Evolutionary conservation across 768 basidiomycete genomes (phyloP).

Genomic region (Pulveroboletus sp.): DNA sequence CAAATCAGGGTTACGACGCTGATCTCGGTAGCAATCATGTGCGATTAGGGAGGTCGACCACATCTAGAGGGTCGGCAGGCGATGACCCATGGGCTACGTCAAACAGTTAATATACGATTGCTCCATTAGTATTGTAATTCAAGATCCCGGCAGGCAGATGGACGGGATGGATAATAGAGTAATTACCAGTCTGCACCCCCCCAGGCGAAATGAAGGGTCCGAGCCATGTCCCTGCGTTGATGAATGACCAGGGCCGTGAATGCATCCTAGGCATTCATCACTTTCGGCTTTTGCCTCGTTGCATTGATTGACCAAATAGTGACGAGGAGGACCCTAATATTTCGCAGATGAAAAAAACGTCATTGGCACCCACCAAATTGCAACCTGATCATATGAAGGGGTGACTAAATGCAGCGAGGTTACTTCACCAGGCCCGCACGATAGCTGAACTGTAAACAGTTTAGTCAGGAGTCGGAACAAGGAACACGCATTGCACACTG

Average conservation of each 20-base stretch:
- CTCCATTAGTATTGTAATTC: conserved; percentile 1
- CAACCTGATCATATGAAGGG: too few relatives aligned
- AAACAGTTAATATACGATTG: conserved; percentile 6
- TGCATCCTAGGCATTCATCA: not conserved
- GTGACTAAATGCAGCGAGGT: too few relatives aligned
- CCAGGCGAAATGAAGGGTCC: not conserved
- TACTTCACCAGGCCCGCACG: too few relatives aligned
- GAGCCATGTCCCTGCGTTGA: not conserved
- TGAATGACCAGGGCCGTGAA: not conserved
- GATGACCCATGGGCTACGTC: conserved; percentile 16
- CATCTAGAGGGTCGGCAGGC: conserved; percentile 10
- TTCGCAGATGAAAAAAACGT: too few relatives aligned
- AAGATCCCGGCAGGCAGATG: not conserved
- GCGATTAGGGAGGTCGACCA: conserved; percentile 11
- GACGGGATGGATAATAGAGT: not conserved
- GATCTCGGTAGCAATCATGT: conserved; percentile 5
- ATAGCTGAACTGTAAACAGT: too few relatives aligned
- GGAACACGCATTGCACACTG: too few relatives aligned
- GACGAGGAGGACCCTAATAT: not conserved
- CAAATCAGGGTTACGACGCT: conserved; percentile 7
- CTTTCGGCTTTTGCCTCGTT: not conserved
- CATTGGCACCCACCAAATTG: too few relatives aligned
- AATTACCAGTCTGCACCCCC: not conserved
- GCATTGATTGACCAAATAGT: not conserved
- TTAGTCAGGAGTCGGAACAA: too few relatives aligned